Conservation (phyloP, 345 rosid species). For the Syzygium aqueum region DNA sequence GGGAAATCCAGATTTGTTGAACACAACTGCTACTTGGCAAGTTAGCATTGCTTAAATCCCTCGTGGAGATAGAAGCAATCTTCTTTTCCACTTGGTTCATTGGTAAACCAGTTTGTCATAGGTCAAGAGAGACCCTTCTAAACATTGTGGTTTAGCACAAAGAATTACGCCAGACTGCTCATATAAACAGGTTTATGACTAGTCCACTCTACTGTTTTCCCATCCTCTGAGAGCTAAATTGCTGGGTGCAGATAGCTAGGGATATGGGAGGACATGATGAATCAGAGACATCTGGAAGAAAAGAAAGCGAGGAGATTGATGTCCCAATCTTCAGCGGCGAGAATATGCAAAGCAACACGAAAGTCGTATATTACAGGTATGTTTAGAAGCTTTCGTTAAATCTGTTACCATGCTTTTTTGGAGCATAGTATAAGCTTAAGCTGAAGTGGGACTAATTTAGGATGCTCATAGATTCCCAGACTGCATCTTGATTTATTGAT, state of each 20-base stretch:
- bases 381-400: neutral
- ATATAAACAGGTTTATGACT: neutral
- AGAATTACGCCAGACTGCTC: neutral
- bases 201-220: neutral
- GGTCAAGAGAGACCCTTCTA: neutral
- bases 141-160: neutral
- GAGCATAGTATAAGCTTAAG: neutral
- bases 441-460: neutral
- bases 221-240: neutral
- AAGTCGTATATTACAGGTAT: constrained; percentile 86
- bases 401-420: neutral
- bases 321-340: constrained; percentile 61
- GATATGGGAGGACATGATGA: constrained; percentile 46
- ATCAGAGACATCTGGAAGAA: constrained; percentile 53
- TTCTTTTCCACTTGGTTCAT: neutral
- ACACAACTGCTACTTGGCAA: neutral
- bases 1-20: neutral
- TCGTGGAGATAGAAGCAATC: neutral
- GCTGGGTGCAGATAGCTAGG: neutral
- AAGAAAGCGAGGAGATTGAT: constrained; percentile 49
- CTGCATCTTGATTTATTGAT: neutral
- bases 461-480: neutral
- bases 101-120: neutral
- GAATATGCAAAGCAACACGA: constrained; percentile 88
- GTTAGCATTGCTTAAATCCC: neutral